Conservation (phyloP, 345 rosid genomes). For the Acer yangbiense region DNA sequence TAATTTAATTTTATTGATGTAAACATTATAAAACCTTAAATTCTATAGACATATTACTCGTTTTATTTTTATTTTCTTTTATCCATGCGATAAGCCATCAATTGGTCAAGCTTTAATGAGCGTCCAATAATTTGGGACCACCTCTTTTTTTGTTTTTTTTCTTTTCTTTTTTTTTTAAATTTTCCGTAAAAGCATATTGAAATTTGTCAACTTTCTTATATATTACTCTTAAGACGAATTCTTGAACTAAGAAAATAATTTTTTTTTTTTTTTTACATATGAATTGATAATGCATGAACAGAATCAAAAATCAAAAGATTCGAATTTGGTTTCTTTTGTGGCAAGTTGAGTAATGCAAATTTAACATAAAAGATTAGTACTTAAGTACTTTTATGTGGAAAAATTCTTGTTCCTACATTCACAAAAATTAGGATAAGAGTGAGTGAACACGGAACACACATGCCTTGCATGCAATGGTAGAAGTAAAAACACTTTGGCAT, state of each 20-base stretch:
- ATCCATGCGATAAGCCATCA: not conserved
- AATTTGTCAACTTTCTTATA: not conserved
- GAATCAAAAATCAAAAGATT: not conserved
- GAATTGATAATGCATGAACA: not conserved
- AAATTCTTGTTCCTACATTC: not conserved
- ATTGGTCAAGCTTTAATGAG: not conserved
- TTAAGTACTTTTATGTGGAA: not conserved
- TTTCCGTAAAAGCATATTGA: not conserved
- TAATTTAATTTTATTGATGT: no score
- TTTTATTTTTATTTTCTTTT: not conserved
- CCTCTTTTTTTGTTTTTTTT: not conserved
- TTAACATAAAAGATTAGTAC: not conserved
- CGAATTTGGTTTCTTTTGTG: not conserved
- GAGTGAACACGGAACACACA: not conserved
- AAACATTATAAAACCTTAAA: no score
- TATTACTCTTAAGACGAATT: not conserved
- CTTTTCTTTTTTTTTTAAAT: no score
- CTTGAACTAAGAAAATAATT: no score
- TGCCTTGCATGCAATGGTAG: not conserved
- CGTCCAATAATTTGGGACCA: slow-evolving; percentile 19
- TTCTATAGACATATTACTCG: no score
- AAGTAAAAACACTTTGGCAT: not conserved
- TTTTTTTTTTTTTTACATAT: no score
- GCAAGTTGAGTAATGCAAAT: not conserved
- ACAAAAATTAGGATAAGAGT: not conserved